Conservation (phyloP, 225 moss, liverwort and hornwort species). For the Sphagnum tenellum region DNA sequence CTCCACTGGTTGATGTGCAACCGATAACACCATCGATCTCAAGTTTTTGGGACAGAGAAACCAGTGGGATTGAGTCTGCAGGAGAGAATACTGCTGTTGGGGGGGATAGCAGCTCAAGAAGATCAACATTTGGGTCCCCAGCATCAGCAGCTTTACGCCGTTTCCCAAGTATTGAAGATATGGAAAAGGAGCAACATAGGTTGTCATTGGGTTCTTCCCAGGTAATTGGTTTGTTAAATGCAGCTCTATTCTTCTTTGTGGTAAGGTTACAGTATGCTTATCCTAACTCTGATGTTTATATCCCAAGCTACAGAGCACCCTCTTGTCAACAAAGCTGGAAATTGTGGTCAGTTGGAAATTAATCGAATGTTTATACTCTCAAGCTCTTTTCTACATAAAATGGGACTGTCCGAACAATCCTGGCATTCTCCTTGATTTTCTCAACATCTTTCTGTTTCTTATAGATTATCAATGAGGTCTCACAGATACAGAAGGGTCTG, state of each 20-base stretch:
- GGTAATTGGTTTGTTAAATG: constrained; percentile 22
- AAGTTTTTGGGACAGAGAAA: constrained; percentile 81
- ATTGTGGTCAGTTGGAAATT: no score
- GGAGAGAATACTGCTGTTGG: constrained; percentile 47
- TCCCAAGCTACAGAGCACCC: no score
- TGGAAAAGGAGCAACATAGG: constrained; percentile 65
- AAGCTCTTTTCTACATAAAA: no score
- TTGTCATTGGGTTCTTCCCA: constrained; percentile 55
- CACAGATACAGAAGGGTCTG: neutral
- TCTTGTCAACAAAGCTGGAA: no score
- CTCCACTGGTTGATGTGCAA: constrained; percentile 96
- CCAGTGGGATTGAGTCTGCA: constrained; percentile 57
- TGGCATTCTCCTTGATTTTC: no score
- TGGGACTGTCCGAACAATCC: no score
- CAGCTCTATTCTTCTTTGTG: neutral
- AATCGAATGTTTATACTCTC: no score
- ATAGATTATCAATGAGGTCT: neutral
- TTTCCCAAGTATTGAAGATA: constrained; percentile 73
- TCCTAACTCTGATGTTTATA: no score
- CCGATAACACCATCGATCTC: constrained; percentile 93
- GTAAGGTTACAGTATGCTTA: no score
- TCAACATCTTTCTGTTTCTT: neutral
- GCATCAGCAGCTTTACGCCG: constrained; percentile 36
- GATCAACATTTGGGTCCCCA: constrained; percentile 25
- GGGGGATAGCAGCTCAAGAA: constrained; percentile 18